Conservation (phyloP, 257 asterid genomes). For the Cinchona pubescens region DNA sequence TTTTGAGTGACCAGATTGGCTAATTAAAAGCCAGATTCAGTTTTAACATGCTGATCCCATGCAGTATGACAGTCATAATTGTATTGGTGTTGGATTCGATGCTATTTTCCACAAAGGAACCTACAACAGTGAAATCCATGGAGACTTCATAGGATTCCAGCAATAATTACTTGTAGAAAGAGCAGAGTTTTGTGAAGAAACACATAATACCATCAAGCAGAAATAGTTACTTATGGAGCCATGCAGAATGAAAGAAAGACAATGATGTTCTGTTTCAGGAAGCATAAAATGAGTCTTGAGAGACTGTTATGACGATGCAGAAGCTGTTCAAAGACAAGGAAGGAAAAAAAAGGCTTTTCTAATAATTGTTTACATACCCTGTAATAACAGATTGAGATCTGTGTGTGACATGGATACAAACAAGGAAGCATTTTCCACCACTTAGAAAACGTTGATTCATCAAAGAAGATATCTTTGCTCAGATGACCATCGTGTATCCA, state of each 20-base stretch:
- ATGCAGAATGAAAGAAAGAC: neutral
- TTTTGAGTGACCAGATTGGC: neutral
- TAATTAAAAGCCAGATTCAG: neutral
- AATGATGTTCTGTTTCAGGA: neutral
- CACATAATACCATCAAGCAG: neutral
- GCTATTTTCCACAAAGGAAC: too few species aligned
- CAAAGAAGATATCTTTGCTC: slow-evolving; percentile 57
- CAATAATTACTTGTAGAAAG: neutral
- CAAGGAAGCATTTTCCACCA: slow-evolving; percentile 86
- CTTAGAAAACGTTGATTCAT: slow-evolving; percentile 63
- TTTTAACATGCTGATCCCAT: neutral
- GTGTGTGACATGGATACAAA: too few species aligned
- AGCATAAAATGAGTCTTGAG: neutral
- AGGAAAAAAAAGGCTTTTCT: neutral
- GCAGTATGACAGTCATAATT: neutral
- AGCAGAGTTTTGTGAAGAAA: neutral
- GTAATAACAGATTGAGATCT: slow-evolving; percentile 43
- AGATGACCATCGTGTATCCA: slow-evolving; percentile 46
- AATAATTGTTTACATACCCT: slow-evolving; percentile 22
- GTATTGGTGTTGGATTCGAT: neutral
- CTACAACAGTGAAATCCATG: neutral
- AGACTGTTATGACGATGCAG: neutral
- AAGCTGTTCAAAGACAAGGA: neutral
- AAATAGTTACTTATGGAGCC: neutral
- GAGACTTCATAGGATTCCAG: neutral